These are phyloP conservation scores for Ambrosia artemisiifolia DNA, from an alignment of 129 eudicot genomes.

Conservation along the genomic window DNA sequence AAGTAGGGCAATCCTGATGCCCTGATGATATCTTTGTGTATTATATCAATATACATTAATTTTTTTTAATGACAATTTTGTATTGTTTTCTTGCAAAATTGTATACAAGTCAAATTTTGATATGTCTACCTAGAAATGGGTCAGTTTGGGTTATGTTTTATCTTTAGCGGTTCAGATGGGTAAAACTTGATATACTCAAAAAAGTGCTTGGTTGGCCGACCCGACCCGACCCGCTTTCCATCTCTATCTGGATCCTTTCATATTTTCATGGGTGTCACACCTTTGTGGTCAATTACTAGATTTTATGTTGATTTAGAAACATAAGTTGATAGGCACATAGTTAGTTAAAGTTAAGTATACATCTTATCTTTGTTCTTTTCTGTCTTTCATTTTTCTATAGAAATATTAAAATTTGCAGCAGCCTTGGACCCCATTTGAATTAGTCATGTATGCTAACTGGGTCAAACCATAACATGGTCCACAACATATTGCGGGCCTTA, in stretches of 20 bases:
- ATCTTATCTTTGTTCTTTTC: slow-evolving; percentile 10
- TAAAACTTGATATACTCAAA: background rate
- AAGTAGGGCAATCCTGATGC: slow-evolving; percentile 1
- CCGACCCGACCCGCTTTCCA: background rate
- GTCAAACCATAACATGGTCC: background rate
- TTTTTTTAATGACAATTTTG: background rate
- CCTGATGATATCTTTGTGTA: slow-evolving; percentile 17
- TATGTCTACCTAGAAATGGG: background rate
- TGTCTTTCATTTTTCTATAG: background rate
- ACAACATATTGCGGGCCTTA: background rate
- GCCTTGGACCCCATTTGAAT: slow-evolving; percentile 17
- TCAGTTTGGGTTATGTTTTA: background rate
- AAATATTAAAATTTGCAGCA: slow-evolving; percentile 9
- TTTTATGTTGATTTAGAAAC: slow-evolving; percentile 17
- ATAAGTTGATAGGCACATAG: slow-evolving; percentile 5
- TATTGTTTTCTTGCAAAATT: background rate
- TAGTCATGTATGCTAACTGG: slow-evolving; percentile 7
- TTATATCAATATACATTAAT: slow-evolving; percentile 8
- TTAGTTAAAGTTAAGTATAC: background rate
- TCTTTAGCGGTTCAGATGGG: background rate
- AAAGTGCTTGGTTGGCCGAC: background rate
- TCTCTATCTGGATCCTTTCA: background rate
- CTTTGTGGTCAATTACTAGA: slow-evolving; percentile 10
- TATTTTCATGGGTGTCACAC: background rate
- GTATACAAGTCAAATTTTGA: background rate